Evolutionary conservation across 2,329 filamentous ascomycete species (phyloP), one percentile per base, ranked within the genome.

Genomic region (Sclerotinia glacialis): DNA sequence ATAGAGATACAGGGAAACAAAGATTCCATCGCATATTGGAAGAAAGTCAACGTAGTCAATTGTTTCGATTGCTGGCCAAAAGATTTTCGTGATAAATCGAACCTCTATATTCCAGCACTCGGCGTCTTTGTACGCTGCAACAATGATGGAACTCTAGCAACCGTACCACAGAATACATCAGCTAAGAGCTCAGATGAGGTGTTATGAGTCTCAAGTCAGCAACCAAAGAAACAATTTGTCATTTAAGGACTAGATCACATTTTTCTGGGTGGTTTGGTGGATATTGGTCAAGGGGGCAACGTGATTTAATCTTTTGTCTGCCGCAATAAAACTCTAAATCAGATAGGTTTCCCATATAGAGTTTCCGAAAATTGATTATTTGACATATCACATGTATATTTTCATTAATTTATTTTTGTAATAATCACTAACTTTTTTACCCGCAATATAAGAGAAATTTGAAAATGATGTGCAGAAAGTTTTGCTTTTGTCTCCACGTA

Each of bases 121-220:
- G 0, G 14, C 0, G 3, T 2, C 21, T 54, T 3, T 54, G 52
- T 5, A 5, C 3, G 1, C 7, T 6, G 4, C 5, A 37, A 54
- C 37, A 5, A 54, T 37, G 31, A 54, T 54, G 31, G 21, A 5
- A n/a, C 21, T 4, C 31, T 37, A 5, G 2, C n/a, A 6, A 37
- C 31, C 44, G 6, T n/a, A n/a, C 18, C 5, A 46, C 18, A 46
- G 12, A 1, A 40, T 40, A 16, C 1, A 16, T 4, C 37, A 12
- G 37, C 14, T 4, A 40, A 40, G 37, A 40, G 3, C 37, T 40
- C 37, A 16, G 37, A 40, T 14, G 37, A 5, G 37, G 16, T 40
- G 37, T 14, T 14, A 37, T 37, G 1, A 46, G 44, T 46, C 44
- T 5, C 11, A 0, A 54, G 5, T 34, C 14, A 37, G 52, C 6